phyloP scores from a whole-genome alignment of 2,329 filamentous ascomycete species.

The Pseudogymnoascus sp. region DNA sequence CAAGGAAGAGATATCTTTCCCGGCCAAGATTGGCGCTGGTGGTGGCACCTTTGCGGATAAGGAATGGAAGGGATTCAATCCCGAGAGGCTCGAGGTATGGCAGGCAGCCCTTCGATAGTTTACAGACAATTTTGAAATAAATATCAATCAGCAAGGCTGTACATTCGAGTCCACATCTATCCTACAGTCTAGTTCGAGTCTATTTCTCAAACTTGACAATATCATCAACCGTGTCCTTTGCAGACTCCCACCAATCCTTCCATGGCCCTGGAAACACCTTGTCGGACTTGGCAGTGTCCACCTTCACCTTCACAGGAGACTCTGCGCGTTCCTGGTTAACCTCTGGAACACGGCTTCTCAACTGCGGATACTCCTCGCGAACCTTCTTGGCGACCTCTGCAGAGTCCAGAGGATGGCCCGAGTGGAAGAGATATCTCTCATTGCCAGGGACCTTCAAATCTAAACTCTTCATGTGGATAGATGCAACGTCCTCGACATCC shows the following conservation, averaged over 20 bases:
- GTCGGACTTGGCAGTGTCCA: slow-evolving; percentile 12
- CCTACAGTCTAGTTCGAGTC: too few species aligned
- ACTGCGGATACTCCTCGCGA: slow-evolving; percentile 42
- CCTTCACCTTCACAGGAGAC: slow-evolving; percentile 20
- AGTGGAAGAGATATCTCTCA: slow-evolving; percentile 9
- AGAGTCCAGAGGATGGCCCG: background rate
- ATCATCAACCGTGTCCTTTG: slow-evolving; percentile 11
- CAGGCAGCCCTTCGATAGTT: slow-evolving; percentile 12
- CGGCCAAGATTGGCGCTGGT: slow-evolving; percentile 17
- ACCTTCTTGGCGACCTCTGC: slow-evolving; percentile 45
- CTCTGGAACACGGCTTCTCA: slow-evolving; percentile 38
- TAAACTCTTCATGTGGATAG: background rate
- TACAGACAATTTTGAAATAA: background rate
- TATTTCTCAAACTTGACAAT: background rate
- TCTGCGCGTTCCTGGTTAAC: slow-evolving; percentile 25
- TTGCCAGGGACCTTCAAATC: slow-evolving; percentile 3
- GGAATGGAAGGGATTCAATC: slow-evolving; percentile 26
- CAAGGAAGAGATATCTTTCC: slow-evolving; percentile 11
- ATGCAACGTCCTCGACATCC: slow-evolving; percentile 11
- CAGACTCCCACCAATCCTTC: slow-evolving; percentile 11
- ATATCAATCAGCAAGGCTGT: background rate
- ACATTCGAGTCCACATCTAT: too few species aligned
- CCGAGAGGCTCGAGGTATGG: slow-evolving; percentile 25
- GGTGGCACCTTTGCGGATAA: slow-evolving; percentile 19
- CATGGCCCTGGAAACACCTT: slow-evolving; percentile 8